Percentiles rank a stretch among this genome's conserved stretches.
phyloP scores from a whole-genome alignment of 1,139 yeast genomes.

The Zhuliangozyma parablackwelliae region DNA sequence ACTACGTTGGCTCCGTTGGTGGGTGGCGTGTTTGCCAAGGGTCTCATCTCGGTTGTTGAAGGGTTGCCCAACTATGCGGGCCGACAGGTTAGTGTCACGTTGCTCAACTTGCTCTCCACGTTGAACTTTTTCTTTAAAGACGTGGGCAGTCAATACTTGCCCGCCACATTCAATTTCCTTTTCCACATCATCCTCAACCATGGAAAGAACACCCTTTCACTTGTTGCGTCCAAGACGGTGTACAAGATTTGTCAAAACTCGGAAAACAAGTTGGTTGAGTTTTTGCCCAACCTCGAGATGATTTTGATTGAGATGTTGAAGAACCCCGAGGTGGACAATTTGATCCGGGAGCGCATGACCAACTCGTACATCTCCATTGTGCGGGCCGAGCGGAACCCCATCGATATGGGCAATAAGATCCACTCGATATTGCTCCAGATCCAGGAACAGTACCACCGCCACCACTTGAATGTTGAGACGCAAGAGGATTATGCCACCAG shows the following conservation, averaged over 20 bases:
- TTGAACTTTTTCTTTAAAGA: conserved; percentile 51
- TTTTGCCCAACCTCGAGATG: conserved; percentile 49
- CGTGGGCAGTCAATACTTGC: conserved; percentile 36
- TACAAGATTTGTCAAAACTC: conserved; percentile 59
- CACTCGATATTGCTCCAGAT: conserved; percentile 19
- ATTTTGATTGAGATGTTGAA: conserved; percentile 51
- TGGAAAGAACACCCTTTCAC: conserved; percentile 20
- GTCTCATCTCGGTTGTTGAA: conserved; percentile 20
- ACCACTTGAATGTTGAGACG: conserved; percentile 1
- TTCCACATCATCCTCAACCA: conserved; percentile 29
- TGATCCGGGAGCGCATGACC: conserved; percentile 57
- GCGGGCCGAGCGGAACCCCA: conserved; percentile 47
- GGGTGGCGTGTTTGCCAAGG: conserved; percentile 20
- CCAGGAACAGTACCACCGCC: conserved; percentile 2
- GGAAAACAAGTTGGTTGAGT: conserved; percentile 40
- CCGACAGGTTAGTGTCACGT: conserved; percentile 9
- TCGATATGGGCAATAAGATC: conserved; percentile 20
- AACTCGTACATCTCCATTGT: conserved; percentile 60
- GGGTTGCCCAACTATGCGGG: conserved; percentile 7
- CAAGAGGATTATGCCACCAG: conserved; percentile 46
- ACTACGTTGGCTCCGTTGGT: conserved; percentile 23
- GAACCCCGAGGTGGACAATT: conserved; percentile 40
- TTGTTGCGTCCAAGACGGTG: conserved; percentile 55
- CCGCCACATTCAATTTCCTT: conserved; percentile 46
- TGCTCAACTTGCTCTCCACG: conserved; percentile 35